Evolutionary conservation across 768 basidiomycete genomes (phyloP).

Genomic region (Russula sp.): DNA sequence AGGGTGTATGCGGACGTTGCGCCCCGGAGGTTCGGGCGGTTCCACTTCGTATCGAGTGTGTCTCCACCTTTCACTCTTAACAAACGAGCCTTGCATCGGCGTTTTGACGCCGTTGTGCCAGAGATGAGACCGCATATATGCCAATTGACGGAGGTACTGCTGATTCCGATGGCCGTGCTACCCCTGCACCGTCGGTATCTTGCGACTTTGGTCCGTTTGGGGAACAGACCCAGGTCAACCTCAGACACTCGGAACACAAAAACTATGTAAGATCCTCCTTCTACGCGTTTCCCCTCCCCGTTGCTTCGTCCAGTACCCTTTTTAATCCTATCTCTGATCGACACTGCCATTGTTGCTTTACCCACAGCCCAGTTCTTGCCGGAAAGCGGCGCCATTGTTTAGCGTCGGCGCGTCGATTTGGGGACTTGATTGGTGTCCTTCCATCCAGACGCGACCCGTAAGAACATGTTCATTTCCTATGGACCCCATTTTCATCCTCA

Average conservation of each 20-base stretch:
- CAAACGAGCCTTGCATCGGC: neutral
- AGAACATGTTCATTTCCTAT: slow-evolving; percentile 26
- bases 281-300: neutral
- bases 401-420: slow-evolving; percentile 89
- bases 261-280: slow-evolving; percentile 50
- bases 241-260: slow-evolving; percentile 57
- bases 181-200: slow-evolving; percentile 49
- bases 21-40: slow-evolving; percentile 48
- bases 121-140: slow-evolving; percentile 57
- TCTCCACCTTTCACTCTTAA: slow-evolving; percentile 34
- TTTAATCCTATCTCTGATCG: neutral
- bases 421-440: slow-evolving; percentile 93
- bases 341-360: neutral
- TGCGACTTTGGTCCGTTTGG: slow-evolving; percentile 71
- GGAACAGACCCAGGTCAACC: slow-evolving; percentile 47
- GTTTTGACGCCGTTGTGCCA: slow-evolving; percentile 32
- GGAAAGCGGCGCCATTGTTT: slow-evolving; percentile 63
- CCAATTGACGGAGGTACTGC: slow-evolving; percentile 49
- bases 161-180: slow-evolving; percentile 44
- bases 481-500: slow-evolving; percentile 32
- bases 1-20: slow-evolving; percentile 50
- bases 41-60: slow-evolving; percentile 39
- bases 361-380: slow-evolving; percentile 56
- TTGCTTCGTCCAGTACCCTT: neutral
- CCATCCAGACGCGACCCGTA: slow-evolving; percentile 55